phyloP scores from a whole-genome alignment of 2,329 filamentous ascomycete genomes.

The Cryphonectria nitschkei region DNA sequence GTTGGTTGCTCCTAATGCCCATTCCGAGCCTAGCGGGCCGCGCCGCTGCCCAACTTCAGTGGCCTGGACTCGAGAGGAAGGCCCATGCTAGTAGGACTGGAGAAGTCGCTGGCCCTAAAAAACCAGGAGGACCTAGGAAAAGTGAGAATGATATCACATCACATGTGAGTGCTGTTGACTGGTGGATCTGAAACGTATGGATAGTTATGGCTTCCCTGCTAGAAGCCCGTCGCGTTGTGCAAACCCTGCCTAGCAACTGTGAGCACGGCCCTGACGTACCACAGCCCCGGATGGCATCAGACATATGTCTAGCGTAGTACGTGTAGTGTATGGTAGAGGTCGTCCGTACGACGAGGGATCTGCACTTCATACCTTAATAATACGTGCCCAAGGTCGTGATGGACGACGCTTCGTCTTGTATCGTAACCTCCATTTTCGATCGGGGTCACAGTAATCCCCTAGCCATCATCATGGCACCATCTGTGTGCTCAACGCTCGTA shows the following conservation, averaged over 20 bases:
- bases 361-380: background rate
- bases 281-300: background rate
- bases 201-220: background rate
- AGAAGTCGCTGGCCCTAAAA: background rate
- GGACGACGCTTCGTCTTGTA: background rate
- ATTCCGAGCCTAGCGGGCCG: background rate
- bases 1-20: background rate
- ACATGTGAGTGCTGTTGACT: background rate
- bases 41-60: background rate
- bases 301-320: background rate
- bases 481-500: background rate
- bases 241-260: background rate
- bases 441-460: background rate
- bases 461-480: background rate
- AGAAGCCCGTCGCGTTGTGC: background rate
- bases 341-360: background rate
- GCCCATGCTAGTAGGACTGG: background rate
- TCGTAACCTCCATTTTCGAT: background rate
- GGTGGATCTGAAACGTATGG: background rate
- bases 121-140: background rate
- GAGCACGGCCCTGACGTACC: background rate
- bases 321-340: background rate
- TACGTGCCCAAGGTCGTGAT: background rate
- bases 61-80: background rate
- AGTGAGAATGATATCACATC: background rate